These are phyloP conservation scores for Penicillium sp. DNA, from an alignment of 2,329 filamentous ascomycete genomes.

Conservation along the genomic window DNA sequence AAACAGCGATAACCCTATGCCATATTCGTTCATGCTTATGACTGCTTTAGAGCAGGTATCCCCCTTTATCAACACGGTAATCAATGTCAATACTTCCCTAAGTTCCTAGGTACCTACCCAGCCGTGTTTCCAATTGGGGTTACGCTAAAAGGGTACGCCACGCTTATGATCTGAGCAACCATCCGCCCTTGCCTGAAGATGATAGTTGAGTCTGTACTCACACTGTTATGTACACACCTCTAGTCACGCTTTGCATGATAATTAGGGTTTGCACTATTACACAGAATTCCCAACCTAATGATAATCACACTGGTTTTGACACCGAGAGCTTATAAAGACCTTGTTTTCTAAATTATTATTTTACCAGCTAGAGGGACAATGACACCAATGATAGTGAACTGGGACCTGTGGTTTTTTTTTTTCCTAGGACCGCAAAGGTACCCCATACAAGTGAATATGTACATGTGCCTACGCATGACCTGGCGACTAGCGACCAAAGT, in stretches of 20 bases:
- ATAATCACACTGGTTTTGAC: background rate
- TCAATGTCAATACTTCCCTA: background rate
- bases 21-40: background rate
- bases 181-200: conserved; percentile 6
- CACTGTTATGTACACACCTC: background rate
- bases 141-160: conserved; percentile 14
- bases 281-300: background rate
- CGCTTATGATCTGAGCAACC: conserved; percentile 16
- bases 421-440: background rate
- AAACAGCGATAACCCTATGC: background rate
- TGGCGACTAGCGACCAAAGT: background rate
- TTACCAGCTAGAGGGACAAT: background rate
- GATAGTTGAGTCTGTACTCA: background rate
- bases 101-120: conserved; percentile 4
- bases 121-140: conserved; percentile 17
- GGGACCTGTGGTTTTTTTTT: background rate
- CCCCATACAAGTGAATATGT: background rate
- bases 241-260: background rate
- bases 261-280: conserved; percentile 5
- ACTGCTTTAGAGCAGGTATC: background rate
- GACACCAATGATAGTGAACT: background rate
- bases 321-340: conserved; percentile 2
- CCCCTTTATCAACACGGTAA: background rate
- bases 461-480: conserved; percentile 4
- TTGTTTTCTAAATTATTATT: background rate